Conservation (phyloP, 768 basidiomycete species). For the Gelatoporia subvermispora region DNA sequence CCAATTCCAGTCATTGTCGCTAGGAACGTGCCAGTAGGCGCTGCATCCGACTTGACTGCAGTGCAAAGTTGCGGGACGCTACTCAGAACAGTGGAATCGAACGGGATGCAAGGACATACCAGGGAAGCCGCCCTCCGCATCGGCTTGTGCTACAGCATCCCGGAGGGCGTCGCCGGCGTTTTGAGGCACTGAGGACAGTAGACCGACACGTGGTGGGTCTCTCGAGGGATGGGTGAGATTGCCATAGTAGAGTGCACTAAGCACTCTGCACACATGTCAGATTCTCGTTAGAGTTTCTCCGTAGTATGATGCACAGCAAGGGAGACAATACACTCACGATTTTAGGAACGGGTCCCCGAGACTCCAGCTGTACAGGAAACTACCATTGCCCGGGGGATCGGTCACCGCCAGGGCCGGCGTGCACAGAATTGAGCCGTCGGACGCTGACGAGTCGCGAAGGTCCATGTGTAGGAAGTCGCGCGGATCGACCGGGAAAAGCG, state of each 20-base stretch:
- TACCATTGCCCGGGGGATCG: conserved; percentile 50
- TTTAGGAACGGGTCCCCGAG: conserved; percentile 74
- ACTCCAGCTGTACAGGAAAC: conserved; percentile 73
- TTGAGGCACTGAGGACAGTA: conserved; percentile 63
- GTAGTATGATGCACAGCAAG: neutral
- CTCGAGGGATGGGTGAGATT: conserved; percentile 63
- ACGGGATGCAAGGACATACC: conserved; percentile 14
- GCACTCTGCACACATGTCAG: conserved; percentile 37
- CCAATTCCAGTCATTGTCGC: conserved; percentile 9
- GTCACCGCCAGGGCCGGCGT: conserved; percentile 52
- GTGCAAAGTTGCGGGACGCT: conserved; percentile 1
- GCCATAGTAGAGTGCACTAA: conserved; percentile 69
- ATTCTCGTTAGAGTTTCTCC: neutral
- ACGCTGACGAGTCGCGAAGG: too few species aligned
- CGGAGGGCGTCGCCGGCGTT: conserved; percentile 41
- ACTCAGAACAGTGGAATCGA: too few species aligned
- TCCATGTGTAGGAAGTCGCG: conserved; percentile 28
- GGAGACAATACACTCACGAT: conserved; percentile 40
- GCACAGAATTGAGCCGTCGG: conserved; percentile 40
- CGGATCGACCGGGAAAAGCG: conserved; percentile 68
- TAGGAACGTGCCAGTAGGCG: conserved; percentile 32
- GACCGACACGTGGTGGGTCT: conserved; percentile 65
- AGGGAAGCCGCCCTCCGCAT: conserved; percentile 26
- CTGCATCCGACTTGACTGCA: conserved; percentile 35
- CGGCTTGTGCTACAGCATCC: conserved; percentile 29